Evolutionary conservation across 2,329 filamentous ascomycete species (phyloP).

Genomic region (Chaetothyriales sp.): DNA sequence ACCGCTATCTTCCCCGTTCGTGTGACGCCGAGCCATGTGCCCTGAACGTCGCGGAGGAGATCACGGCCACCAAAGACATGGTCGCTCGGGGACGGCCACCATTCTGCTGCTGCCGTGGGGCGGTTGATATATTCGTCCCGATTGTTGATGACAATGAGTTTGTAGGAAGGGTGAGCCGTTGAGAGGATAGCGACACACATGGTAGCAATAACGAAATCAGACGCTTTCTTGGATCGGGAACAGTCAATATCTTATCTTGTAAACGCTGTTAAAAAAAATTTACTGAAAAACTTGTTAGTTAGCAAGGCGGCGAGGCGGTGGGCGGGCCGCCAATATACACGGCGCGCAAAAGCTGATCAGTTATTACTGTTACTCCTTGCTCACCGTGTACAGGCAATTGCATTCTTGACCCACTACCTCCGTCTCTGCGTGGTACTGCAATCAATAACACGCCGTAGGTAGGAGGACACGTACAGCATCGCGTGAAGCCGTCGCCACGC

Average conservation of each 20-base stretch:
- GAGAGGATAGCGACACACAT: constrained; percentile 73
- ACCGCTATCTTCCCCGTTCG: constrained; percentile 47
- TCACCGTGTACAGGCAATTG: no score
- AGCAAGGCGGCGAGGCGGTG: no score
- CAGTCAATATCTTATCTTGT: no score
- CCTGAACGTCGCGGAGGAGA: constrained; percentile 44
- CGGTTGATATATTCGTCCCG: constrained; percentile 55
- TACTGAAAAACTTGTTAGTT: not conserved
- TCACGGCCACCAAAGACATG: constrained; percentile 50
- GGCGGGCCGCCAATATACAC: no score
- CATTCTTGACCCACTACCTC: no score
- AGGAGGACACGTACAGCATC: no score
- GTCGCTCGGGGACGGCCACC: constrained; percentile 44
- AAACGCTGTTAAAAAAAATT: not conserved
- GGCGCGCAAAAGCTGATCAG: no score
- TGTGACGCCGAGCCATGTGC: constrained; percentile 53
- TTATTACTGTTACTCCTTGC: no score
- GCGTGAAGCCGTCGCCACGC: no score
- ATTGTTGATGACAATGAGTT: constrained; percentile 63
- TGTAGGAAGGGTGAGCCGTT: constrained; percentile 61
- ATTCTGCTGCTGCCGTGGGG: constrained; percentile 44
- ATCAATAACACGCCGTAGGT: no score
- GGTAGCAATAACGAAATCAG: not conserved
- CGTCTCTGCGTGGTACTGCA: no score
- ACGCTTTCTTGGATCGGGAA: not conserved